Evolutionary conservation across 2,329 filamentous ascomycete genomes (phyloP), one percentile per base, ranked within the genome.

Genomic region (Helicocarpus griseus): DNA sequence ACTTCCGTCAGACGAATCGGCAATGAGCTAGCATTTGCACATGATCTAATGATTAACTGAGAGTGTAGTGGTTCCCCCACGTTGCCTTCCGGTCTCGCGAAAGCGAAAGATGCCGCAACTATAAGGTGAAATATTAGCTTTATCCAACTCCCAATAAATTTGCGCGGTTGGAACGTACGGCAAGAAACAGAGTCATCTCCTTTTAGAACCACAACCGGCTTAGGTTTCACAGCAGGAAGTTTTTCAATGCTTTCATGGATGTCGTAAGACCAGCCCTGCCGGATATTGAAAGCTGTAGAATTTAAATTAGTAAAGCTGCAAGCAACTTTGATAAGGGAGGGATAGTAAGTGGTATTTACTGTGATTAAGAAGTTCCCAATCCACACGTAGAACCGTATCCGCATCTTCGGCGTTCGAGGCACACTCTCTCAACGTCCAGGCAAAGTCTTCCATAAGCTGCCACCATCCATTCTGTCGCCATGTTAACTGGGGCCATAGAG

Each of bases 391-490:
- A 51, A 79, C 65, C 0, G 73, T 72, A 54, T 77, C 73, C 14
- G 64, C 63, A 57, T 80, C 69, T 33, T 71, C 61, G 8, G 71
- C 58, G 31, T 67, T 66, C 7, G 69, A 51, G 14, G 78, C 77
- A 59, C 77, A 80, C 52, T 79, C 72, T 54, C 79, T 71, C 35
- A 83, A 64, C 7, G 73, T 67, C 69, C 73, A 77, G 41, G 77
- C 68, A 38, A 81, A 73, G 38, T 76, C 73, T 49, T 70, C 71
- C 55, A 81, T 77, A 3, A 81, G 68, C 39, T 67, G 62, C 73
- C 76, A 80, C 80, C 81, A 84, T n/a, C 76, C 73, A 59, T 80
- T 75, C 40, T 65, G 65, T 43, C 81, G 75, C 81, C 81, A 84
- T n/a, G 68, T 72, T 61, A 78, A 74, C 8, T 63, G 70, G 38